Evolutionary conservation across 805 yeast genomes (phyloP).

Genomic region (Suhomyces sp.): DNA sequence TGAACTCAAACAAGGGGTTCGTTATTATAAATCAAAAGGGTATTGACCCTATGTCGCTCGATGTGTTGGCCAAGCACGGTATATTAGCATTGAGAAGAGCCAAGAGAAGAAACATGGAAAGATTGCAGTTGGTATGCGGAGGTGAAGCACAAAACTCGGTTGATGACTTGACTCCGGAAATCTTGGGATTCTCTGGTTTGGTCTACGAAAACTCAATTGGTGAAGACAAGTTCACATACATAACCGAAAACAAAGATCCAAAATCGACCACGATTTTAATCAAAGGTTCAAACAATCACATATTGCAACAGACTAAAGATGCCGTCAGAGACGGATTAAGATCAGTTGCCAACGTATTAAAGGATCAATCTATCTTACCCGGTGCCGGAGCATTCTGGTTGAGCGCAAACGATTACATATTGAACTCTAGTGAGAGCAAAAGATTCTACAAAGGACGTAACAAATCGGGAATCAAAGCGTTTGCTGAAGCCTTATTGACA

Average conservation of each 20-base stretch:
- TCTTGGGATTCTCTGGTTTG: conserved; percentile 84
- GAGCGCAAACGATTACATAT: conserved; percentile 70
- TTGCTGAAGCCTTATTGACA: conserved; percentile 85
- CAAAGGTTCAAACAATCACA: conserved; percentile 89
- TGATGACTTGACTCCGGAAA: conserved; percentile 77
- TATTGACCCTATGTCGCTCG: conserved; percentile 96
- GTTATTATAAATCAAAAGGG: conserved; percentile 98
- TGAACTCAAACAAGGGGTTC: conserved; percentile 70
- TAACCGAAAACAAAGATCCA: conserved; percentile 86
- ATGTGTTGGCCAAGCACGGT: conserved; percentile 86
- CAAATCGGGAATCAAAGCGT: conserved; percentile 89
- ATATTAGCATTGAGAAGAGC: conserved; percentile 96
- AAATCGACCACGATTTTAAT: conserved; percentile 88
- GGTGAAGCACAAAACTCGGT: conserved; percentile 98
- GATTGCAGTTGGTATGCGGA: conserved; percentile 92
- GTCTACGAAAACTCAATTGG: conserved; percentile 93
- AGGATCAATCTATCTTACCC: conserved; percentile 82
- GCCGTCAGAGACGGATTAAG: conserved; percentile 97
- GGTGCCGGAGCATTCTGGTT: conserved; percentile 97
- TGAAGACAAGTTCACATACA: conserved; percentile 95
- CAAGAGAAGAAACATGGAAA: conserved; percentile 98
- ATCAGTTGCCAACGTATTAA: conserved; percentile 87
- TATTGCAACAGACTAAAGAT: conserved; percentile 88
- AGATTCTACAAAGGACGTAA: conserved; percentile 74
- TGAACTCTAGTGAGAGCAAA: conserved; percentile 40